Evolutionary conservation across 805 yeast genomes (phyloP), one percentile per base, ranked within the genome.

Genomic region (Zygoascus biomembranicola): DNA sequence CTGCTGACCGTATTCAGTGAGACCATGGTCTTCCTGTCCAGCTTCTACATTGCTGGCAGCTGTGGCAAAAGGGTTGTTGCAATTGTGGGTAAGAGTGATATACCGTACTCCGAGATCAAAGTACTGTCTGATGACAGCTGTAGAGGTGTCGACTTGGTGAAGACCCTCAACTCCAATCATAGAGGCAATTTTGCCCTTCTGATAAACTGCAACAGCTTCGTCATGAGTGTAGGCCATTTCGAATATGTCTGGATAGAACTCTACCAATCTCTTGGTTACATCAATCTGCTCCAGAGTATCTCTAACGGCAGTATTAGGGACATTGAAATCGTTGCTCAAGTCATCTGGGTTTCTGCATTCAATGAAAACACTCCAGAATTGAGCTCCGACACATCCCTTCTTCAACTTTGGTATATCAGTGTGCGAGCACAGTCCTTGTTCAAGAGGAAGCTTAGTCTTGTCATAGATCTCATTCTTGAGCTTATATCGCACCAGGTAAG

Each of bases 21-120:
- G 61, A 0, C 81, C 82, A 10, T 60, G 57, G 57, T 77, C 82
- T 8, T 67, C 69, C 43, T 68, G 65, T 1, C 81, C 81, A 18
- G 70, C 79, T 16, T 75, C 58, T 5, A 73, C 70, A 0, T 78
- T 70, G 5, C 77, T 69, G 8, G 81, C 81, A 11, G 82, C 79
- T 13, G 80, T 77, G 1, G 82, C 81, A 64, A 77, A 78, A 5
- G 82, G 81, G 56, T 78, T 78, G 57, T 78, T 81, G 64, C 82
- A 77, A 59, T 78, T 78, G 55, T 78, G 82, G 0, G 82, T 78
- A 51, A 78, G 61, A 0, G 82, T 78, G 43, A 77, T 73, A 60
- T 78, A 78, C 37, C 81, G 59, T n/a, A 78, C 79, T 13, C 82
- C 82, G 32, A 78, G 57, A 6, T 74, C 78, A 57, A 63, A 73